A percentile compares a stretch with the other conserved stretches of the same genome.
phyloP scores from a whole-genome alignment of 169 alveolate species.

The Cryptosporidium sp. region DNA sequence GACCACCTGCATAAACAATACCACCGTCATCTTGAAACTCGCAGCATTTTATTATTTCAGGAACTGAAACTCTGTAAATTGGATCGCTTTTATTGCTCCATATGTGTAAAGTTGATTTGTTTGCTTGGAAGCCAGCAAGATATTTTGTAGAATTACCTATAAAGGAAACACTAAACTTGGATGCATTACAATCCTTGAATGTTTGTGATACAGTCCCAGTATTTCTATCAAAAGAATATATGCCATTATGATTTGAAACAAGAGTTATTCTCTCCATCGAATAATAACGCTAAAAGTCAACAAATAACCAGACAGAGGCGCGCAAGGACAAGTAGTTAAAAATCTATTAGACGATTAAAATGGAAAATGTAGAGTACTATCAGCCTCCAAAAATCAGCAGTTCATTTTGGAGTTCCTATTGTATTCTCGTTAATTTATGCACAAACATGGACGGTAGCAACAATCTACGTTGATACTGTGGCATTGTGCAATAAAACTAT shows the following conservation, averaged over 20 bases:
- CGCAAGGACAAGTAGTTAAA: not conserved
- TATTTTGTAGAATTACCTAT: conserved; percentile 36
- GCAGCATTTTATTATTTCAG: conserved; percentile 57
- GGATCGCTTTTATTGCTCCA: conserved; percentile 66
- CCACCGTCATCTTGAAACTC: conserved; percentile 73
- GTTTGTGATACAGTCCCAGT: conserved; percentile 9
- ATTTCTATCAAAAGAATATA: conserved; percentile 34
- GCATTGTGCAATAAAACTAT: conserved; percentile 54
- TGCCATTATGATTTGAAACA: conserved; percentile 20
- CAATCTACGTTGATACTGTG: conserved; percentile 38
- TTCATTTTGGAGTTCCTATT: conserved; percentile 68
- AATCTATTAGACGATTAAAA: not conserved
- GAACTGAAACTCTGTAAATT: conserved; percentile 53
- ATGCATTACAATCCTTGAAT: conserved; percentile 19
- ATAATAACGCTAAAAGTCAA: not conserved
- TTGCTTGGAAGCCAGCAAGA: conserved; percentile 53
- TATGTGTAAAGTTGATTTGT: conserved; percentile 37
- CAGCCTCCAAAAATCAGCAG: conserved; percentile 73
- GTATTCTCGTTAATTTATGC: conserved; percentile 39
- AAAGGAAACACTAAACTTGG: conserved; percentile 45
- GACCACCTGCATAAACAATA: conserved; percentile 68
- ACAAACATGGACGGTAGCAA: conserved; percentile 64
- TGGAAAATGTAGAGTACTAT: conserved; percentile 23
- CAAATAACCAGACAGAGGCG: not conserved
- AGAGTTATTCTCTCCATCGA: conserved; percentile 59